Conservation (phyloP, 108 stramenopile genomes). For the Nitzschia palea region DNA sequence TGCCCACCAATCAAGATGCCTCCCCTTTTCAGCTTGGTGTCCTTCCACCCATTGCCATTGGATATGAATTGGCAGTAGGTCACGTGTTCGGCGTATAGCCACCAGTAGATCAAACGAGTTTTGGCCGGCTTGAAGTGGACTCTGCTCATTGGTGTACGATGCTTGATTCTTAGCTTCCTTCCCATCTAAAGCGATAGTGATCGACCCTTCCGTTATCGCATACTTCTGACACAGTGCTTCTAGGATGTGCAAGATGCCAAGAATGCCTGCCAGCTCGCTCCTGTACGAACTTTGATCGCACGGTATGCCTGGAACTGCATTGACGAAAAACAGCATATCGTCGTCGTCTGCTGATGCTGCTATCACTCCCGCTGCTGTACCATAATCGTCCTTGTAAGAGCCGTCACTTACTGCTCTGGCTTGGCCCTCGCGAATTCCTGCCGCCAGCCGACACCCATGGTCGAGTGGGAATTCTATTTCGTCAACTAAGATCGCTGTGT, state of each 20-base stretch:
- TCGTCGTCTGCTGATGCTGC: background rate
- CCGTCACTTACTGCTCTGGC: background rate
- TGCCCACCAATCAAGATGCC: conserved; percentile 3
- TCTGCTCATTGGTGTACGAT: too few relatives aligned
- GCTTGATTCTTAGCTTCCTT: background rate
- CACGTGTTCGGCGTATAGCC: background rate
- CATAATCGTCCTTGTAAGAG: conserved; percentile 1
- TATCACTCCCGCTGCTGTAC: background rate
- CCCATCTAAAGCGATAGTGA: conserved; percentile 9
- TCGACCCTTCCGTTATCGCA: background rate
- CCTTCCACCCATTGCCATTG: conserved; percentile 4
- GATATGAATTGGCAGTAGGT: background rate
- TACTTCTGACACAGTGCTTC: background rate
- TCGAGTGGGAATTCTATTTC: background rate
- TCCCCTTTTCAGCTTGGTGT: conserved; percentile 4
- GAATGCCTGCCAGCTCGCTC: conserved; percentile 4
- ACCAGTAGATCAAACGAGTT: background rate
- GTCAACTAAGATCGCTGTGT: background rate
- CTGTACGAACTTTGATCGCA: background rate
- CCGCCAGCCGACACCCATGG: background rate
- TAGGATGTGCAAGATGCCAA: background rate
- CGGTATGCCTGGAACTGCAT: background rate
- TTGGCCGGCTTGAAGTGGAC: background rate
- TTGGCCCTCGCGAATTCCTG: background rate
- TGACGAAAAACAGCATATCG: too few relatives aligned